These are phyloP conservation scores for Raddia guianensis DNA, from an alignment of 176 grass and related monocot species.

Conservation along the genomic window DNA sequence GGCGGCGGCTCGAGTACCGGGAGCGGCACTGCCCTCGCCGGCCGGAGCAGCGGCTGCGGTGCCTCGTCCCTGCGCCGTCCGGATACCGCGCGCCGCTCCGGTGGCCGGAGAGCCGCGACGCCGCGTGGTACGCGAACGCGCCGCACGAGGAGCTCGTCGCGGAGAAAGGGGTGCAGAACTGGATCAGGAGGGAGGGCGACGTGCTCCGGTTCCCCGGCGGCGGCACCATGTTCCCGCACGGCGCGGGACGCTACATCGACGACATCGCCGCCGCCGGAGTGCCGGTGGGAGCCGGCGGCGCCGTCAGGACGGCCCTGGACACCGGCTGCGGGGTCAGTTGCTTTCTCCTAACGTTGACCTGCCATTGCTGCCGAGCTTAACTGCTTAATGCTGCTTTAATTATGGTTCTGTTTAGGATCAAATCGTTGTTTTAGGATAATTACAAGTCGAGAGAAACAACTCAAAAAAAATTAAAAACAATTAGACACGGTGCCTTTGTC, in stretches of 20 bases:
- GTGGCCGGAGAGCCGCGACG: slow-evolving; percentile 48
- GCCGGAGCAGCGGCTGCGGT: slow-evolving; percentile 1
- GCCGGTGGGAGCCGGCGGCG: slow-evolving; percentile 11
- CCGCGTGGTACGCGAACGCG: slow-evolving; percentile 42
- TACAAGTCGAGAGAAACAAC: background rate
- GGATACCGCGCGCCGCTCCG: slow-evolving; percentile 32
- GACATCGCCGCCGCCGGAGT: slow-evolving; percentile 23
- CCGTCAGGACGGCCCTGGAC: slow-evolving; percentile 42
- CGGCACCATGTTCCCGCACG: slow-evolving; percentile 44
- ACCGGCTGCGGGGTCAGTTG: slow-evolving; percentile 47
- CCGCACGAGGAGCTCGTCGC: slow-evolving; percentile 37
- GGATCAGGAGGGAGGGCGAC: slow-evolving; percentile 33
- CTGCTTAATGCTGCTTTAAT: background rate
- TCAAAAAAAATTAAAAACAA: background rate
- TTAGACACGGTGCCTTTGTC: too few relatives aligned
- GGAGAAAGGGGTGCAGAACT: slow-evolving; percentile 45
- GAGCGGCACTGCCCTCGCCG: slow-evolving; percentile 42
- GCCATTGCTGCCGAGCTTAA: background rate
- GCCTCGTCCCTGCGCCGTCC: slow-evolving; percentile 29
- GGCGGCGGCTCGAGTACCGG: slow-evolving; percentile 30
- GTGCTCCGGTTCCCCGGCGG: slow-evolving; percentile 46
- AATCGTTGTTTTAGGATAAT: background rate
- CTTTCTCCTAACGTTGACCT: background rate
- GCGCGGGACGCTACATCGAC: slow-evolving; percentile 35
- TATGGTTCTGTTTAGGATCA: background rate